Conservation (phyloP, 805 yeast species). For the Starmerella roubikii region DNA sequence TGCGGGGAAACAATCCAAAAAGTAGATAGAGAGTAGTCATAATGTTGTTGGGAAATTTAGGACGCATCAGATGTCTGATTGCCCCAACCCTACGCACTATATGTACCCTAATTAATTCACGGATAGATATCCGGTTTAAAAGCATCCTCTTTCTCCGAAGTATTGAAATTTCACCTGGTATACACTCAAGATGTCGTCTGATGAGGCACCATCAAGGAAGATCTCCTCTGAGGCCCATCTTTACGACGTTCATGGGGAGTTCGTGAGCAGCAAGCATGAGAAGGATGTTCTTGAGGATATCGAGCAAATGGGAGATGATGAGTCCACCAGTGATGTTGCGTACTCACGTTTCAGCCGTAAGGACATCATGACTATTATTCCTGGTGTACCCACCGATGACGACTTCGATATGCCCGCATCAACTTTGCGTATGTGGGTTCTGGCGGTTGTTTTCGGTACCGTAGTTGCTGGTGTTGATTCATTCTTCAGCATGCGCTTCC, state of each 20-base stretch:
- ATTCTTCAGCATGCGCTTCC: constrained; percentile 46
- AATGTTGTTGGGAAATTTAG: too few relatives aligned
- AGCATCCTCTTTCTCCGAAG: too few relatives aligned
- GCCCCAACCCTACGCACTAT: too few relatives aligned
- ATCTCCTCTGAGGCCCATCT: too few relatives aligned
- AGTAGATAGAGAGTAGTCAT: too few relatives aligned
- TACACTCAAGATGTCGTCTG: too few relatives aligned
- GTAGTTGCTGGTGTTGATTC: constrained; percentile 47
- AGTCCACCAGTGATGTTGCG: background rate
- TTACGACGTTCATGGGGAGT: background rate
- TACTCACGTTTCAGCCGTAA: constrained; percentile 7
- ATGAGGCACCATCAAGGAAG: too few relatives aligned
- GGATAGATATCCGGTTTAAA: too few relatives aligned
- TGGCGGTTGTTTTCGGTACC: constrained; percentile 40
- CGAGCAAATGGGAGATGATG: background rate
- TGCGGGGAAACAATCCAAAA: too few relatives aligned
- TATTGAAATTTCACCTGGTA: too few relatives aligned
- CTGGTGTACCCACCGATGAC: constrained; percentile 33
- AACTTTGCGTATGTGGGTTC: constrained; percentile 42
- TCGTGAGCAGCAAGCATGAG: background rate
- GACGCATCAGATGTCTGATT: too few relatives aligned
- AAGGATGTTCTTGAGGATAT: background rate
- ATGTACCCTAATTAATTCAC: too few relatives aligned
- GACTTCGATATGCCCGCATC: constrained; percentile 33
- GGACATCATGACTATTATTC: constrained; percentile 12